These are phyloP conservation scores for Sphaerulina vaccinii DNA, from an alignment of 2,329 filamentous ascomycete species.

Conservation along the genomic window DNA sequence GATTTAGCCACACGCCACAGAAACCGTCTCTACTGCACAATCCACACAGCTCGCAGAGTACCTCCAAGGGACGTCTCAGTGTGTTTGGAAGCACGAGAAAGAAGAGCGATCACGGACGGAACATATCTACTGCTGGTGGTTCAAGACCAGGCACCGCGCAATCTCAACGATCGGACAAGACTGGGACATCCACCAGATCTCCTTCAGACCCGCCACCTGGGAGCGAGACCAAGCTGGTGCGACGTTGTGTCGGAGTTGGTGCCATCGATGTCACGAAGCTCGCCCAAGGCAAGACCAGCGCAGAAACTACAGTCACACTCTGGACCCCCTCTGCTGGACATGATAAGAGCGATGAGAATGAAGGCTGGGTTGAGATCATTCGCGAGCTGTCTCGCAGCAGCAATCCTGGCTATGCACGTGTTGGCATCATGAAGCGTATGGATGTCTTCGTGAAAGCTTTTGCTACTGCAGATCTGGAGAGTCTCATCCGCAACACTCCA, in stretches of 20 bases:
- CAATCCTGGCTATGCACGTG: constrained; percentile 62
- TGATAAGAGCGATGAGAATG: constrained; percentile 58
- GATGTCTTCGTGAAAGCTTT: constrained; percentile 80
- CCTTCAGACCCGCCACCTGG: constrained; percentile 15
- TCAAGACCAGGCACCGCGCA: constrained; percentile 29
- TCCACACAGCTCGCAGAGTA: constrained; percentile 27
- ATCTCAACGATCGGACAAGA: constrained; percentile 28
- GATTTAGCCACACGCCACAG: constrained; percentile 19
- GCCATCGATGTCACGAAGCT: constrained; percentile 67
- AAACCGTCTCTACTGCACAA: constrained; percentile 22
- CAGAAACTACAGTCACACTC: constrained; percentile 56
- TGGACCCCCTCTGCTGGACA: constrained; percentile 64
- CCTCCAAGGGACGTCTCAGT: constrained; percentile 46
- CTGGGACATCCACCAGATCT: constrained; percentile 19
- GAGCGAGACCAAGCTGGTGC: constrained; percentile 53
- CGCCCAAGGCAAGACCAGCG: constrained; percentile 27
- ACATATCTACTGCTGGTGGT: constrained; percentile 16
- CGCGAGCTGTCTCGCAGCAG: constrained; percentile 70
- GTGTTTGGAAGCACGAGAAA: constrained; percentile 67
- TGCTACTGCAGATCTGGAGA: constrained; percentile 72
- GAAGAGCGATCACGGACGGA: constrained; percentile 24
- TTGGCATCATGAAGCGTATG: constrained; percentile 64
- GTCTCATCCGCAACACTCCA: constrained; percentile 79
- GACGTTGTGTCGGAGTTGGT: constrained; percentile 73
- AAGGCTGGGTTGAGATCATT: constrained; percentile 73